A percentile compares a stretch with the other conserved stretches of the same genome.
Conservation (phyloP, 129 eudicot species). For the Smallanthus sonchifolius region DNA sequence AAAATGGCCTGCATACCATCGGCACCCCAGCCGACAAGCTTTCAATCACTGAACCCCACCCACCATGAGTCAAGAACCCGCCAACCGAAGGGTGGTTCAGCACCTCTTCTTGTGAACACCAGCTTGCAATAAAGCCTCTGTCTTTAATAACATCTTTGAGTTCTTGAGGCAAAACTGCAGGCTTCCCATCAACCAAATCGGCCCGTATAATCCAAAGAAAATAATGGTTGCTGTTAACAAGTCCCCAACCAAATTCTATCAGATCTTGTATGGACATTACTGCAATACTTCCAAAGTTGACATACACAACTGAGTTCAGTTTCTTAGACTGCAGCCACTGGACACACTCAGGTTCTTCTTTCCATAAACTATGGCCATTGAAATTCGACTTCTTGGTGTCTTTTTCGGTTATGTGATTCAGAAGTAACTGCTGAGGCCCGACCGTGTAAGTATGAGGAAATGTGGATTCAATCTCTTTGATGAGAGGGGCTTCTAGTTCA, state of each 20-base stretch:
- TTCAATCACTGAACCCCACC: conserved; percentile 27
- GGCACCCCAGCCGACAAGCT: conserved; percentile 30
- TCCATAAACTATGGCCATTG: conserved; percentile 26
- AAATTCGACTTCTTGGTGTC: neutral
- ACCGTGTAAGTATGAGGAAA: conserved; percentile 33
- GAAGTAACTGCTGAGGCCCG: conserved; percentile 42
- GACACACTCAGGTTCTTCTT: conserved; percentile 24
- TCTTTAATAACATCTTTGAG: neutral
- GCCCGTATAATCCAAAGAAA: conserved; percentile 22
- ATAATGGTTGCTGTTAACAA: conserved; percentile 16
- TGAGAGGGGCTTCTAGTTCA: conserved; percentile 36
- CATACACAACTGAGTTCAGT: conserved; percentile 17
- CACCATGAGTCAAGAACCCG: conserved; percentile 31
- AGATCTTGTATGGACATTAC: conserved; percentile 17
- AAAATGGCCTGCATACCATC: conserved; percentile 19
- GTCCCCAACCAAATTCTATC: conserved; percentile 27
- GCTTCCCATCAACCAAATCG: conserved; percentile 17
- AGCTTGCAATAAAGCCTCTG: conserved; percentile 22
- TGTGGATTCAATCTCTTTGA: conserved; percentile 23
- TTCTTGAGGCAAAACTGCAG: conserved; percentile 5
- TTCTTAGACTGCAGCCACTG: conserved; percentile 25
- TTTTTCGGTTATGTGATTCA: conserved; percentile 20
- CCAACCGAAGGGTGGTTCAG: conserved; percentile 15
- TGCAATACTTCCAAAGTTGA: conserved; percentile 26
- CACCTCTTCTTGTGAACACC: conserved; percentile 30